These are phyloP conservation scores for Austroboletus eburneus DNA, from an alignment of 768 basidiomycete genomes.

Conservation along the genomic window DNA sequence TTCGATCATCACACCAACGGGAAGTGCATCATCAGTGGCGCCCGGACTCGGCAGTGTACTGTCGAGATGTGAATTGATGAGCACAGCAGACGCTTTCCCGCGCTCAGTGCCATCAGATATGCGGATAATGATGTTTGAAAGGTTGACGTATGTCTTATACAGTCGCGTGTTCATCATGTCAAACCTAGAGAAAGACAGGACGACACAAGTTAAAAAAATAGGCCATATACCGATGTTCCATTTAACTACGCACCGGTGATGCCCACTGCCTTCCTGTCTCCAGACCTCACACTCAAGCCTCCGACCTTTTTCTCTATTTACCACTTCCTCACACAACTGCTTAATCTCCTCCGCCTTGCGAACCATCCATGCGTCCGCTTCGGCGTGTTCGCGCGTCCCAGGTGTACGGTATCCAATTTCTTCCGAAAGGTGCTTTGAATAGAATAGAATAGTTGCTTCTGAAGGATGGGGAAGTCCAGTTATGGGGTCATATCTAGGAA, in stretches of 20 bases:
- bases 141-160: constrained; percentile 81
- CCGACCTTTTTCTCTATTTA: constrained; percentile 37
- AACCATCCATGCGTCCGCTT: constrained; percentile 81
- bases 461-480: constrained; percentile 68
- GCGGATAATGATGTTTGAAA: constrained; percentile 88
- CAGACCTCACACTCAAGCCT: constrained; percentile 90
- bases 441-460: constrained; percentile 60
- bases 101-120: constrained; percentile 71
- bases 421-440: constrained; percentile 71
- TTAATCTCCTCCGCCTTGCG: constrained; percentile 59
- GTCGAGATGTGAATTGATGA: constrained; percentile 89
- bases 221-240: no score
- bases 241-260: constrained; percentile 64
- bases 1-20: constrained; percentile 91
- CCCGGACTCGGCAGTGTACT: constrained; percentile 87
- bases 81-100: constrained; percentile 76
- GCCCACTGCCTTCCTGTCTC: constrained; percentile 85
- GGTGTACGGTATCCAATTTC: constrained; percentile 89
- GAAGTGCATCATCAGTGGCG: constrained; percentile 83
- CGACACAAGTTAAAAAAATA: no score
- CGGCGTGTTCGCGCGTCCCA: constrained; percentile 83
- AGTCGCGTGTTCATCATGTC: constrained; percentile 86
- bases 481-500: constrained; percentile 39
- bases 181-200: constrained; percentile 49
- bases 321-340: constrained; percentile 55